Evolutionary conservation across 768 basidiomycete genomes (phyloP).

Genomic region (Gymnopilus junonius): DNA sequence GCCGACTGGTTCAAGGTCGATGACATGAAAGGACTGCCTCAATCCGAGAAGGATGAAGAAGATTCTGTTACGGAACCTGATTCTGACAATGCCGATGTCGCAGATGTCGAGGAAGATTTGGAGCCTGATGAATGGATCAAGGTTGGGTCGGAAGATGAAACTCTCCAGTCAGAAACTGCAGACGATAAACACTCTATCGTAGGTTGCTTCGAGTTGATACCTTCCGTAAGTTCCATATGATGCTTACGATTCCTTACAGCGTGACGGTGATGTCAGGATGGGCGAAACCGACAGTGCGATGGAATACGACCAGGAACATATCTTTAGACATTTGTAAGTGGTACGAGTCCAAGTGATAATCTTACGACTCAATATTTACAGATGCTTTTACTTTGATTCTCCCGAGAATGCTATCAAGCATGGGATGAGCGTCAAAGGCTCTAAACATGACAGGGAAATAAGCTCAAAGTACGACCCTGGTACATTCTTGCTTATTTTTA

Average conservation of each 20-base stretch:
- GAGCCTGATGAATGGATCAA: slow-evolving; percentile 47
- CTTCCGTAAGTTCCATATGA: neutral
- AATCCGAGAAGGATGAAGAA: slow-evolving; percentile 37
- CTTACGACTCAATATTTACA: slow-evolving; percentile 31
- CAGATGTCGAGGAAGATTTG: slow-evolving; percentile 27
- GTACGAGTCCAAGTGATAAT: neutral
- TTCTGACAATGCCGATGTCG: slow-evolving; percentile 68
- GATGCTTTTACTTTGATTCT: slow-evolving; percentile 90
- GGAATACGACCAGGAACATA: slow-evolving; percentile 78
- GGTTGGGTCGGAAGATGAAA: slow-evolving; percentile 27
- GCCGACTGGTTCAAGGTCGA: slow-evolving; percentile 69
- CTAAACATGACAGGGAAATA: slow-evolving; percentile 57
- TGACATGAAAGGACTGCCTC: slow-evolving; percentile 25
- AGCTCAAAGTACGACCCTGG: slow-evolving; percentile 46
- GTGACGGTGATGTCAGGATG: slow-evolving; percentile 56
- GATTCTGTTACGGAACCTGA: slow-evolving; percentile 70
- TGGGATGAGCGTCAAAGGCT: slow-evolving; percentile 56
- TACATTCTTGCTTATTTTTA: neutral
- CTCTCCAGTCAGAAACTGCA: slow-evolving; percentile 9
- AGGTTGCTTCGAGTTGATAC: neutral
- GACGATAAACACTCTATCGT: slow-evolving; percentile 20
- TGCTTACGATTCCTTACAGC: slow-evolving; percentile 5
- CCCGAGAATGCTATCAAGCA: slow-evolving; percentile 71
- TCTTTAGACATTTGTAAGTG: slow-evolving; percentile 84
- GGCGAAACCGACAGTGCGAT: slow-evolving; percentile 70